Conservation (phyloP, 768 basidiomycete species). For the Suillus luteus region DNA sequence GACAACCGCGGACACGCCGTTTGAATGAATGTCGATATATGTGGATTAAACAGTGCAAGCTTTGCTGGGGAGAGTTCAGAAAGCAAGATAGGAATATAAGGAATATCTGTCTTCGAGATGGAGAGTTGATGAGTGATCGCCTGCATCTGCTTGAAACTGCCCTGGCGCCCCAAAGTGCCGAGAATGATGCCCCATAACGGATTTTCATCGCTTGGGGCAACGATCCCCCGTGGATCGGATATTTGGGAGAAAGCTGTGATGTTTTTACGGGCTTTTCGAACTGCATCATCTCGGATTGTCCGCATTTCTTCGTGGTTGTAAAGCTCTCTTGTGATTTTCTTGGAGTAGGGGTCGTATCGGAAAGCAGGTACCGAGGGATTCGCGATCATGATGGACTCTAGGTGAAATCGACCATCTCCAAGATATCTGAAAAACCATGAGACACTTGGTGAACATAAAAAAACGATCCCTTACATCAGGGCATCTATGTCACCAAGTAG, state of each 20-base stretch:
- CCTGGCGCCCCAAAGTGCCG: slow-evolving; percentile 94
- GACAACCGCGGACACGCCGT: slow-evolving; percentile 95
- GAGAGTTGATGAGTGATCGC: slow-evolving; percentile 76
- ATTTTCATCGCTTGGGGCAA: slow-evolving; percentile 5
- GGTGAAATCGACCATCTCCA: slow-evolving; percentile 96
- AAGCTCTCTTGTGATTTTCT: slow-evolving; percentile 90
- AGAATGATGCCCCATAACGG: slow-evolving; percentile 86
- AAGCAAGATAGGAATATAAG: slow-evolving; percentile 88
- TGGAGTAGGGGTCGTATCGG: slow-evolving; percentile 97
- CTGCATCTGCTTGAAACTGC: slow-evolving; percentile 87
- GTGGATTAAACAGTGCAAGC: slow-evolving; percentile 76
- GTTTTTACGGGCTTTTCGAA: slow-evolving; percentile 71
- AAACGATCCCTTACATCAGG: slow-evolving; percentile 63
- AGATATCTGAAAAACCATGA: slow-evolving; percentile 65
- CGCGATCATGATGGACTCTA: slow-evolving; percentile 99
- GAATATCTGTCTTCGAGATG: slow-evolving; percentile 53
- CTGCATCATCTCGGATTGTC: slow-evolving; percentile 67
- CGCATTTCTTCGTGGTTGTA: slow-evolving; percentile 93
- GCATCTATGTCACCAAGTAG: slow-evolving; percentile 80
- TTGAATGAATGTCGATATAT: slow-evolving; percentile 90
- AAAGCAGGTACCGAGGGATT: slow-evolving; percentile 95
- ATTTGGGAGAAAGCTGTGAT: slow-evolving; percentile 39
- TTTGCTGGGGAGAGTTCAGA: slow-evolving; percentile 98
- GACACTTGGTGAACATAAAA: neutral
- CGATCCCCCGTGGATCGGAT: slow-evolving; percentile 9